phyloP scores from a whole-genome alignment of 2,329 filamentous ascomycete species.

The Leptographium procerum region DNA sequence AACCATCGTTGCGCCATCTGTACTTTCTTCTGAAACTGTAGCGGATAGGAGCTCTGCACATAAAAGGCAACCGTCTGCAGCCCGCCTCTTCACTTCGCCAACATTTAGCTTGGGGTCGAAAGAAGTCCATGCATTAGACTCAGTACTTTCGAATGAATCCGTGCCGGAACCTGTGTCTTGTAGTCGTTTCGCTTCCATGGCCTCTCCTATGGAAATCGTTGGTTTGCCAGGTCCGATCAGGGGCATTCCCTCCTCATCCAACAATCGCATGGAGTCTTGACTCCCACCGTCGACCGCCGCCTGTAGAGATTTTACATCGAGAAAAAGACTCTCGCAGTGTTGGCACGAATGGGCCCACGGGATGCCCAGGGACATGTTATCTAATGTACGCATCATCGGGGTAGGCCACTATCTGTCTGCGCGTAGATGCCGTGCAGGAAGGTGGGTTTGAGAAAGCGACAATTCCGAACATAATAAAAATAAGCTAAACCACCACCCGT shows the following conservation, averaged over 20 bases:
- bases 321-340: neutral
- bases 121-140: neutral
- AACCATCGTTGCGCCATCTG: neutral
- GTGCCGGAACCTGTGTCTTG: neutral
- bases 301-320: neutral
- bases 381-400: neutral
- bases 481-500: neutral
- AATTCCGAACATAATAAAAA: neutral
- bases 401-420: neutral
- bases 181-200: neutral
- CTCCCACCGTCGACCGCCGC: neutral
- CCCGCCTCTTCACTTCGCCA: neutral
- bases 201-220: neutral
- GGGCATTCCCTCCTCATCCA: neutral
- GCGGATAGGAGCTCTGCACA: neutral
- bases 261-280: neutral
- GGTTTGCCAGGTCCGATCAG: neutral
- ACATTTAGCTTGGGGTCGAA: neutral
- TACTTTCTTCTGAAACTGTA: neutral
- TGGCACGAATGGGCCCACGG: neutral
- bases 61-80: neutral
- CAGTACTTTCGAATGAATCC: neutral
- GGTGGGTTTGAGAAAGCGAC: neutral
- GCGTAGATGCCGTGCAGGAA: neutral
- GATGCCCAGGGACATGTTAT: neutral